Evolutionary conservation across 1,284 basidiomycete species (phyloP), one percentile per base, ranked within the genome.

Genomic region (Ustanciosporium gigantosporum): DNA sequence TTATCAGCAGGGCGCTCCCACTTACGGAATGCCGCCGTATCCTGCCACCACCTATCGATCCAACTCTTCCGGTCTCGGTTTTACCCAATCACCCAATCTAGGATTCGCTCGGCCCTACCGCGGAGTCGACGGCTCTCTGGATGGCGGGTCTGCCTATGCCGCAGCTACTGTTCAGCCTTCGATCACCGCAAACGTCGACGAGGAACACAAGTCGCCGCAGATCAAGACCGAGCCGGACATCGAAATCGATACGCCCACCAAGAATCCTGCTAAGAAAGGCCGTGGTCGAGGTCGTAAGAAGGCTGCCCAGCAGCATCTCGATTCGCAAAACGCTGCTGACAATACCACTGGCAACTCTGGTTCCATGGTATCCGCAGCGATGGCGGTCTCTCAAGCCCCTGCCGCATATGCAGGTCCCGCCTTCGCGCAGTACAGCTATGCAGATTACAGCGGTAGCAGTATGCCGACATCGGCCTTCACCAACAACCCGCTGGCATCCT

Each of bases 1-100:
- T 29, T 68, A 67, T 36, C 65, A 68, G 39, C 65, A 68, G 38
- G 65, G 66, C 25, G 42, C 59, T 23, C 62, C 62, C 7, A 59
- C 62, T 15, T 66, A 65, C 16, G 62, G 51, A 27, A 60, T 66
- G 17, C 62, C 56, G n/a, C 62, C 62, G 2, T 66, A 66, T 25
- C 52, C 62, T 27, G 47, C 56, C 11, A 23, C 32, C 31, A 48
- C 58, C 31, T 61, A 61, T 19, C 58, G 58, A 19, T 61, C 58
- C 44, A 51, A 25, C 47, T 61, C 58, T 3, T 61, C 58, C 16
- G 56, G 41, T 9, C 41, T 66, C 17, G 52, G 56, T 21, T 66
- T 60, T 46, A 60, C 62, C n/a, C 49, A 60, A 24, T 66, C 62
- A 8, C 62, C 62, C 45, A 60, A 56, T 11, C 47, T 66, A 15